Evolutionary conservation across 2,329 filamentous ascomycete species (phyloP).

Genomic region (Cryphonectria naterciae): DNA sequence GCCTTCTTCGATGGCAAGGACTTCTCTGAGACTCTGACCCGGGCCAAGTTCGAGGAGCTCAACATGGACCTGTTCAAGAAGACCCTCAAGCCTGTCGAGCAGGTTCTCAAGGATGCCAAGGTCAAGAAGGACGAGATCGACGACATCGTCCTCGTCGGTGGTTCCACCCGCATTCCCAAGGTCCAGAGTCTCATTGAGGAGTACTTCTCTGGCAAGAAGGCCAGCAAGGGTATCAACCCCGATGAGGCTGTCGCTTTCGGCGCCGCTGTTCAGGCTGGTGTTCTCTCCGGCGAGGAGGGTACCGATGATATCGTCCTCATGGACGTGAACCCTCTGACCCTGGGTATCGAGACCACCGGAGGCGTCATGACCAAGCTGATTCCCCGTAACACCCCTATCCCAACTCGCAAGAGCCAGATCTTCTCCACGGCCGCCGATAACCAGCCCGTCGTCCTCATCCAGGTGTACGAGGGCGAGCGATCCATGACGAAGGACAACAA

Average conservation of each 20-base stretch:
- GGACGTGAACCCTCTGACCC: slow-evolving; percentile 95
- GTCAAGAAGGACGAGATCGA: slow-evolving; percentile 93
- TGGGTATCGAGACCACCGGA: slow-evolving; percentile 96
- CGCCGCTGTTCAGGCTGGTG: slow-evolving; percentile 95
- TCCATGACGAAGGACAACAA: slow-evolving; percentile 97
- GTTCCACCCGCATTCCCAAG: slow-evolving; percentile 99
- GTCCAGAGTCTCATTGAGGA: slow-evolving; percentile 93
- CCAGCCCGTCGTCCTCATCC: slow-evolving; percentile 92
- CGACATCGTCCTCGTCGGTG: slow-evolving; percentile 97
- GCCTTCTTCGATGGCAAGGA: slow-evolving; percentile 96
- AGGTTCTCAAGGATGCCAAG: slow-evolving; percentile 98
- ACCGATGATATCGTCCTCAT: slow-evolving; percentile 85
- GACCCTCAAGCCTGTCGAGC: slow-evolving; percentile 97
- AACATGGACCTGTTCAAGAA: slow-evolving; percentile 99
- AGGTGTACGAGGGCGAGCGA: slow-evolving; percentile 93
- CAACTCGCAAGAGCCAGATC: slow-evolving; percentile 96
- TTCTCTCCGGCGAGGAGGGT: slow-evolving; percentile 85
- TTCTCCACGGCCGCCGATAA: slow-evolving; percentile 97
- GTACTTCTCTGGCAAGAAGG: slow-evolving; percentile 94
- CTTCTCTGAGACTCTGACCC: slow-evolving; percentile 97
- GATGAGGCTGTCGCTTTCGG: slow-evolving; percentile 98
- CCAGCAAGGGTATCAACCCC: slow-evolving; percentile 98
- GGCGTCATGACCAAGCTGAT: slow-evolving; percentile 98
- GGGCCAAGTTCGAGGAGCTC: slow-evolving; percentile 98
- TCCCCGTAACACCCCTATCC: slow-evolving; percentile 90